Evolutionary conservation across 495 filamentous ascomycete species (phyloP), one percentile per base, ranked within the genome.

Genomic region (Margaritispora aquatica): DNA sequence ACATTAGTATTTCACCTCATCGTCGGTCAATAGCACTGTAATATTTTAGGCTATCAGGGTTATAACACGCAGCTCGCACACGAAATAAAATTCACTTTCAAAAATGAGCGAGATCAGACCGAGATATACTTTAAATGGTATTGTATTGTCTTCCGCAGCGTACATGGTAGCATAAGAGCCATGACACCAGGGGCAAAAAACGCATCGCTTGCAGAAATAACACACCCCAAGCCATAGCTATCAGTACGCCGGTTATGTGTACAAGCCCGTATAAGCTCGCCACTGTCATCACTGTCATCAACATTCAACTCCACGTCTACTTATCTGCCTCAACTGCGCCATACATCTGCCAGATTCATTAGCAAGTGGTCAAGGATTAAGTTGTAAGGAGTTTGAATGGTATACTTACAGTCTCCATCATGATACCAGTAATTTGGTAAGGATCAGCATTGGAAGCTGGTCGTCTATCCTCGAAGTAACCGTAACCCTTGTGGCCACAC

Each of bases 391-490:
- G 19, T 21, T n/a, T n/a, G n/a, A 20, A 34, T 13, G 48, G 19
- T n/a, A 13, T 26, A 47, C 65, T 60, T 65, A 68, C 65, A 29
- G 87, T 89, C 80, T 92, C 87, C 73, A 92, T 88, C 69, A 95
- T 88, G 71, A 96, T 94, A 69, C 89, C 89, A 60, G 90, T 95
- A 70, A 96, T 92, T 77, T 92, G 92, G 79, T 98, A 98, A 24
- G 94, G 94, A 76, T 95, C 91, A 63, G 86, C 94, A 72, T 98
- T 98, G 70, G 87, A 92, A 47, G 94, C 94, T 48, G 94, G 94
- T 66, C 94, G 82, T 70, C 94, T 85, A 67, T 98, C 94, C 80
- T 98, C 94, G 64, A 98, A 97, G 84, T 98, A 98, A 65, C 94
- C 94, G 78, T 89, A 95, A 74, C 91, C 92, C 73, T 96, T 92